phyloP scores from a whole-genome alignment of 2,329 filamentous ascomycete genomes.

The Fusarium sp. region DNA sequence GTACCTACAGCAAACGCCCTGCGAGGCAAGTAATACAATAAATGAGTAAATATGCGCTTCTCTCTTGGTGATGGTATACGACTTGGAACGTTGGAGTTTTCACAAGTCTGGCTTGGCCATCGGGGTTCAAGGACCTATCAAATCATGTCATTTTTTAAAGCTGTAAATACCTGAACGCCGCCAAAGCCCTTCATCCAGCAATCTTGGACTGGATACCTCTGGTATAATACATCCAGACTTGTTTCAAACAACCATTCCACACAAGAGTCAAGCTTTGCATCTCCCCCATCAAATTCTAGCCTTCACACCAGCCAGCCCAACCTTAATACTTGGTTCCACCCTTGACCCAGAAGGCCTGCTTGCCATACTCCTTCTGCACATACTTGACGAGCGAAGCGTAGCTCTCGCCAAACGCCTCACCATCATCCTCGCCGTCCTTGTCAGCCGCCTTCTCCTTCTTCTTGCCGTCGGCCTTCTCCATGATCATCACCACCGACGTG shows the following conservation, averaged over 20 bases:
- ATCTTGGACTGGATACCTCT: conserved; percentile 46
- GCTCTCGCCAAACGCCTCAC: conserved; percentile 71
- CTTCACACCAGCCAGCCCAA: neutral
- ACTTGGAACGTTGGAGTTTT: no score
- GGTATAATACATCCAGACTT: conserved; percentile 55
- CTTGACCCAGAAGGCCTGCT: conserved; percentile 65
- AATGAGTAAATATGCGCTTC: conserved; percentile 27
- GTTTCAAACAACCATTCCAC: conserved; percentile 35
- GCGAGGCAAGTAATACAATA: conserved; percentile 37
- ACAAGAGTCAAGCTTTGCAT: conserved; percentile 9
- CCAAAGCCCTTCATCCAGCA: conserved; percentile 50
- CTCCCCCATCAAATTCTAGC: neutral
- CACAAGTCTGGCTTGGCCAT: no score
- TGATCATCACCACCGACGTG: conserved; percentile 94
- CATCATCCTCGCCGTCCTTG: conserved; percentile 60
- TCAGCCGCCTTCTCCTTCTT: conserved; percentile 60
- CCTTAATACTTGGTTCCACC: conserved; percentile 49
- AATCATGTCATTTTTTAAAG: conserved; percentile 48
- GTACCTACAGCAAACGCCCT: conserved; percentile 33
- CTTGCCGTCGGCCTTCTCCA: conserved; percentile 65
- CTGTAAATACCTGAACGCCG: conserved; percentile 54
- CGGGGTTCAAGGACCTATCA: neutral
- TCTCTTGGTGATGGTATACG: neutral
- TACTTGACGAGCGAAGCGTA: conserved; percentile 76
- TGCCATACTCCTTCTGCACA: conserved; percentile 73